These are phyloP conservation scores for Setomelanomma holmii DNA, from an alignment of 2,329 filamentous ascomycete species.

Conservation along the genomic window DNA sequence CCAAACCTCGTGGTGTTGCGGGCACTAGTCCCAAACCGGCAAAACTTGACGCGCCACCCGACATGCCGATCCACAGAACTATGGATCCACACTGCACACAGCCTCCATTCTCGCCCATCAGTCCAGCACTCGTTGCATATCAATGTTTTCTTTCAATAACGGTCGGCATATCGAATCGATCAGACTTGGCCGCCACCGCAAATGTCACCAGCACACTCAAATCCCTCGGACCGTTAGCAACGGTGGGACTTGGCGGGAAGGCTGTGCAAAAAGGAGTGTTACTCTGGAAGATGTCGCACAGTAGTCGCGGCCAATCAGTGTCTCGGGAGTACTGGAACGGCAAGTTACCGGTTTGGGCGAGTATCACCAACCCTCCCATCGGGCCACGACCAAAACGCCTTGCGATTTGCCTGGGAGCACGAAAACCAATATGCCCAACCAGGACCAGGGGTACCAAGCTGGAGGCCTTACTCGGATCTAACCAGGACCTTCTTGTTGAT, in stretches of 20 bases:
- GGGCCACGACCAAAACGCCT: too few species aligned
- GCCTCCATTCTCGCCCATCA: slow-evolving; percentile 12
- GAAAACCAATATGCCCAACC: too few species aligned
- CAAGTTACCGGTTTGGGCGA: background rate
- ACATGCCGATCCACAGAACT: background rate
- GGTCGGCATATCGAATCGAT: too few species aligned
- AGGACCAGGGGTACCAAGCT: too few species aligned
- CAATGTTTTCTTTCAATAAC: too few species aligned
- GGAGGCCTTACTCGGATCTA: too few species aligned
- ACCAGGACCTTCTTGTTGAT: background rate
- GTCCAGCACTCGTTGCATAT: too few species aligned
- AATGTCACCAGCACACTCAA: slow-evolving; percentile 1
- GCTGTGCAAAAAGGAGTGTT: slow-evolving; percentile 1
- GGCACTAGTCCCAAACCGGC: slow-evolving; percentile 1
- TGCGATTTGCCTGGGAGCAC: too few species aligned
- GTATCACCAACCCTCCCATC: too few species aligned
- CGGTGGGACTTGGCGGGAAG: background rate
- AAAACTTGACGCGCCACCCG: slow-evolving; percentile 9
- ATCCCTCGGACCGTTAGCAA: background rate
- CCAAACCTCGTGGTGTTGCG: background rate
- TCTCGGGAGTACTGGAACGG: background rate
- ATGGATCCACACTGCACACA: slow-evolving; percentile 6
- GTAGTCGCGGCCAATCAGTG: background rate
- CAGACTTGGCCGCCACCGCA: slow-evolving; percentile 5
- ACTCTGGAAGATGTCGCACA: background rate